Percentiles rank a stretch among this genome's conserved stretches.
Conservation (phyloP, 192 early-diverging fungal genomes). For the Cetraspora pellucida region DNA sequence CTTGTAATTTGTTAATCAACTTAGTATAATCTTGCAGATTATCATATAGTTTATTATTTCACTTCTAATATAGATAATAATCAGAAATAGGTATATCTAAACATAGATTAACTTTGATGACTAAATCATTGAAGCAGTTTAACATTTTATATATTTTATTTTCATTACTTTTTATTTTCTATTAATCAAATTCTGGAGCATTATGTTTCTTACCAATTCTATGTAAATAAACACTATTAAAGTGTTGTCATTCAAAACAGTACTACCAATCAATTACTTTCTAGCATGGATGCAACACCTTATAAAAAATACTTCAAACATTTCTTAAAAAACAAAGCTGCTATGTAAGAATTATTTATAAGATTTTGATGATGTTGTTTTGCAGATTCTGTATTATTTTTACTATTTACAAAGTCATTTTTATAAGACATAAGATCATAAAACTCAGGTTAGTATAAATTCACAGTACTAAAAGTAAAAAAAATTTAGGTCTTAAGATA, state of each 20-base stretch:
- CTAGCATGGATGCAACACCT: background rate
- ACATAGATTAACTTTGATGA: background rate
- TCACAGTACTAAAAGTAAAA: background rate
- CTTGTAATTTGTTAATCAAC: too few species aligned
- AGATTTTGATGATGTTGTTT: background rate
- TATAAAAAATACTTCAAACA: slow-evolving; percentile 15
- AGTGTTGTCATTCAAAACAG: slow-evolving; percentile 3
- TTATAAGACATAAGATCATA: background rate
- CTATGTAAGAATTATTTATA: slow-evolving; percentile 5
- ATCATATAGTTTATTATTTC: too few species aligned
- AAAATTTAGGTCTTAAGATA: too few species aligned
- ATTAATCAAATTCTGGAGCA: background rate
- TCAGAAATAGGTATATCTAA: background rate
- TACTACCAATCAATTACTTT: slow-evolving; percentile 9
- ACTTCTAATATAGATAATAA: background rate
- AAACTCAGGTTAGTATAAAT: background rate
- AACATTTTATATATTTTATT: background rate
- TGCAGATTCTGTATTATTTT: background rate
- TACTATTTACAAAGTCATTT: background rate
- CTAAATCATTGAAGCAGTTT: background rate
- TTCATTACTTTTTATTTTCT: background rate
- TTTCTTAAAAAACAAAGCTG: slow-evolving; percentile 8
- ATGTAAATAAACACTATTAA: background rate
- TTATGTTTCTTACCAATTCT: background rate
- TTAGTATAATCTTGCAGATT: too few species aligned